Evolutionary conservation across 306 rosid genomes (phyloP), one percentile per base, ranked within the genome.

Genomic region (Pterocarpus macrocarpus): DNA sequence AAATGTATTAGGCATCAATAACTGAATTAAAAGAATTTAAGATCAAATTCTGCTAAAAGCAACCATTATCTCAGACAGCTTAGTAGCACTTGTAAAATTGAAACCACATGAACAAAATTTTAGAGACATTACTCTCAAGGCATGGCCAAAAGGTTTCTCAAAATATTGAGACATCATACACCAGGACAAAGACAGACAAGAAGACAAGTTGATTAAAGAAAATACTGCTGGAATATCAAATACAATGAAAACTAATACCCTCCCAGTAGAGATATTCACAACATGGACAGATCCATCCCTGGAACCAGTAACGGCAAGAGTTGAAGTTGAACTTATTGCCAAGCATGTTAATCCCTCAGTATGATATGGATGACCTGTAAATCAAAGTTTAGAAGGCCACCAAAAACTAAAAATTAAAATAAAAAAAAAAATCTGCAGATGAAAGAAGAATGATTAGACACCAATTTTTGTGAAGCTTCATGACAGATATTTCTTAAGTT

Each of bases 351-450:
- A 73, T 56, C 92, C 97, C 77, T 87, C 85, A 4, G 90, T 82
- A 68, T 95, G 98, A 89, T 89, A 93, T 1, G 94, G 97, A 76
- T 95, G 90, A 57, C 98, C 99, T 95, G 72, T 50, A 85, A 75
- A 73, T 78, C 53, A 89, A 52, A 82, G 30, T 71, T 45, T 28
- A 14, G 71, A 2, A 28, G 52, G 83, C 80, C 73, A 71, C 47
- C 16, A 35, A 64, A 65, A 75, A 8, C 30, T 22, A 22, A 22
- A 22, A 56, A 49, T 17, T 12, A 11, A 2, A 8, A 49, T 35
- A 47, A 33, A 28, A 16, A 8, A 47, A 14, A 59, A 8, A 35
- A 8, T 8, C 69, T 64, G 57, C 45, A 74, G 55, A 71, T 8
- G 9, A 53, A 41, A 55, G 38, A 8, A 67, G 2, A 73, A 69